phyloP scores from a whole-genome alignment of 768 basidiomycete species.

The Suillus sp. region DNA sequence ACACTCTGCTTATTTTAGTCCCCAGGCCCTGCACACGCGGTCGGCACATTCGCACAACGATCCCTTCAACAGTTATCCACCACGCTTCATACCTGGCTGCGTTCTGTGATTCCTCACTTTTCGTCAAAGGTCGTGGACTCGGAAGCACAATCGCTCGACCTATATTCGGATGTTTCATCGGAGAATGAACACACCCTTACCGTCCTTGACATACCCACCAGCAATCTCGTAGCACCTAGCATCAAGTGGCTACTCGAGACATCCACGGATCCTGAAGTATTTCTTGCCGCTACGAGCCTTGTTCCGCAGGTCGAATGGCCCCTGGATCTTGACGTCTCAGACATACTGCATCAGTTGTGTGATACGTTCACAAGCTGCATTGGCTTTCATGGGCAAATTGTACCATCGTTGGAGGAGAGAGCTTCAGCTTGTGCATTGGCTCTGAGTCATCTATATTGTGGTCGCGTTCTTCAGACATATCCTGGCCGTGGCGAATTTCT shows the following conservation, averaged over 20 bases:
- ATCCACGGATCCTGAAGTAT: not conserved
- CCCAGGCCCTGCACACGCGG: not conserved
- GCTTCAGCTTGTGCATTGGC: not conserved
- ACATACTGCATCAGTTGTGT: not conserved
- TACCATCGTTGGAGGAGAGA: not conserved
- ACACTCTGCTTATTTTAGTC: not conserved
- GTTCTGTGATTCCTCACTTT: not conserved
- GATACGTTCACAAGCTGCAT: not conserved
- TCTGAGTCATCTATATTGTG: not conserved
- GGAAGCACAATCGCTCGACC: not conserved
- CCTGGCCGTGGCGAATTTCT: not conserved
- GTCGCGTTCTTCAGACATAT: not conserved
- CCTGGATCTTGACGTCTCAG: not conserved
- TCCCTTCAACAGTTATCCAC: not conserved
- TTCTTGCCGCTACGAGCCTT: not conserved
- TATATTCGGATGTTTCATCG: too few species aligned
- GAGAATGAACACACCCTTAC: not conserved
- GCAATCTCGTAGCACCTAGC: not conserved
- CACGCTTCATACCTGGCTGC: not conserved
- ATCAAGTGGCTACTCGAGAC: conserved; percentile 13
- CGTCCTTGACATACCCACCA: not conserved
- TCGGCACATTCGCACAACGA: not conserved
- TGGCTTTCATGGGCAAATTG: not conserved
- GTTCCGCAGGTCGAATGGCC: not conserved
- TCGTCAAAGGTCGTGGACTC: not conserved